Conservation (phyloP, 495 filamentous ascomycete species). For the Pyrenula aspistea region DNA sequence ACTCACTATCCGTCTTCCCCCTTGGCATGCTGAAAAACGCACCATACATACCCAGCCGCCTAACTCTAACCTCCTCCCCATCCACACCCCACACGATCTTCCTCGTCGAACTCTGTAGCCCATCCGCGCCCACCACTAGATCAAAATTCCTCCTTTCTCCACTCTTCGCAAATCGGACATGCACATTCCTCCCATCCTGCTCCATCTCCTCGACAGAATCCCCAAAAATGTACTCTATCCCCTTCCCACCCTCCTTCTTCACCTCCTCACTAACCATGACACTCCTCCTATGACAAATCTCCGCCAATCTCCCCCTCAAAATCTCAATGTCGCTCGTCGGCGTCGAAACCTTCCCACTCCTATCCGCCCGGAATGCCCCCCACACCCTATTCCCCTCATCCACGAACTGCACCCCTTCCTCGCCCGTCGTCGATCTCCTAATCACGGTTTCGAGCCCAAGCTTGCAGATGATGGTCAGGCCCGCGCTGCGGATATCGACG, state of each 20-base stretch:
- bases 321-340: conserved; percentile 34
- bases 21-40: conserved; percentile 33
- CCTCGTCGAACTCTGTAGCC: conserved; percentile 30
- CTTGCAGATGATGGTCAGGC: conserved; percentile 19
- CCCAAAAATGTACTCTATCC: conserved; percentile 28
- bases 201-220: conserved; percentile 14
- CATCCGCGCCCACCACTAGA: conserved; percentile 37
- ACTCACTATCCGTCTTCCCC: conserved; percentile 17
- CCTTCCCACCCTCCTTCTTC: conserved; percentile 18
- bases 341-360: conserved; percentile 14
- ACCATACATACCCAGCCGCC: conserved; percentile 17
- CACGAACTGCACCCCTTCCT: conserved; percentile 23
- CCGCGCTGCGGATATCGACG: conserved; percentile 27
- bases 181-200: conserved; percentile 14
- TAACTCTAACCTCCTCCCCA: conserved; percentile 10
- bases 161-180: conserved; percentile 25
- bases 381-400: no score
- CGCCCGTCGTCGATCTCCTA: conserved; percentile 16
- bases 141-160: conserved; percentile 28
- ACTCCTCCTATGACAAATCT: no score
- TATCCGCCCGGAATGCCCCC: conserved; percentile 19
- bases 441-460: conserved; percentile 28
- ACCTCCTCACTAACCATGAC: conserved; percentile 22
- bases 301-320: conserved; percentile 32
- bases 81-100: conserved; percentile 16